A percentile compares a stretch with the other conserved stretches of the same genome.
Conservation (phyloP, 805 yeast species). For the Candida fluviatilis region DNA sequence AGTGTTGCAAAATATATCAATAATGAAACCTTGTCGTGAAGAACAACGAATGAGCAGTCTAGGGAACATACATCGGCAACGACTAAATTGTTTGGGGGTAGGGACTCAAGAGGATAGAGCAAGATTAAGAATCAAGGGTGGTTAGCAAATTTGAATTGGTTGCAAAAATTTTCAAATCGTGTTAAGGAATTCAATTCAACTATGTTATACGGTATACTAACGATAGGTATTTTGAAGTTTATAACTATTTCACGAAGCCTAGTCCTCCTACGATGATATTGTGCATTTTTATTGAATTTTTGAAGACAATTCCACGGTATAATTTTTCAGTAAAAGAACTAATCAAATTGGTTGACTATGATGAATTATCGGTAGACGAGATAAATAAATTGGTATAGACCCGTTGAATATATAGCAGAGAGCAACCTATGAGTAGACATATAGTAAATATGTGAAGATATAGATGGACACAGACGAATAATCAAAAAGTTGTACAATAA, state of each 20-base stretch:
- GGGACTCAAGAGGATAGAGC: too few relatives aligned
- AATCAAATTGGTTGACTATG: background rate
- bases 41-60: too few relatives aligned
- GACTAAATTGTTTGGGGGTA: too few relatives aligned
- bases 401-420: background rate
- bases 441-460: too few relatives aligned
- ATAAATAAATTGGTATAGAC: background rate
- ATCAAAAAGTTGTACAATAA: too few relatives aligned
- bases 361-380: background rate
- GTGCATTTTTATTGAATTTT: conserved; percentile 1
- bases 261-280: background rate
- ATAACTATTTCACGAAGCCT: background rate
- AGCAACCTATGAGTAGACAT: too few relatives aligned
- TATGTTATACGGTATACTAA: background rate
- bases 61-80: too few relatives aligned
- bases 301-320: background rate
- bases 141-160: too few relatives aligned
- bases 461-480: too few relatives aligned
- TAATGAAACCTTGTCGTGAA: background rate
- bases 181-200: background rate
- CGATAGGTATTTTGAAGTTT: background rate
- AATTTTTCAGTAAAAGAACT: background rate
- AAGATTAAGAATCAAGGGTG: too few relatives aligned
- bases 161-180: too few relatives aligned
- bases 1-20: background rate